A percentile compares a stretch with the other conserved stretches of the same genome.
These are phyloP conservation scores for Blastobotrys raffinosifermentans DNA, from an alignment of 1,139 yeast genomes.

Conservation along the genomic window DNA sequence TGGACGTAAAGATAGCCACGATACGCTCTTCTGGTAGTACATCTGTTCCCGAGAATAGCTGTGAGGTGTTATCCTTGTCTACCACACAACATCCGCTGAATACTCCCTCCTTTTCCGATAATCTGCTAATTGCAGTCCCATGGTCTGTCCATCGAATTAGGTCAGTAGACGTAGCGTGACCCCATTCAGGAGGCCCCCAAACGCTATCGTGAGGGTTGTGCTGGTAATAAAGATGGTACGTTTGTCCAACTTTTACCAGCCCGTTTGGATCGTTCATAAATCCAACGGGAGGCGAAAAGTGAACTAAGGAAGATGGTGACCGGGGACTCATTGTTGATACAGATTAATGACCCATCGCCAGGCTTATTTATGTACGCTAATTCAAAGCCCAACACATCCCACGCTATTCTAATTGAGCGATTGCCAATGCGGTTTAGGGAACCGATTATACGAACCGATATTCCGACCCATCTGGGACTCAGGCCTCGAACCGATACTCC, in stretches of 20 bases:
- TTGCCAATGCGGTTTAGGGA: no score
- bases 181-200: constrained; percentile 35
- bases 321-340: no score
- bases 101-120: constrained; percentile 27
- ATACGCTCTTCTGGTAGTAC: constrained; percentile 29
- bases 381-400: no score
- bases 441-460: no score
- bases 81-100: constrained; percentile 36
- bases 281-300: constrained; percentile 16
- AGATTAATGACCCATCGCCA: no score
- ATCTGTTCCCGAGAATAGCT: constrained; percentile 30
- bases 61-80: constrained; percentile 36
- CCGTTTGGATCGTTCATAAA: constrained; percentile 26
- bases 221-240: constrained; percentile 35
- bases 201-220: constrained; percentile 30
- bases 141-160: constrained; percentile 32
- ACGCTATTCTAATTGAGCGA: no score
- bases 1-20: constrained; percentile 36
- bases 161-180: constrained; percentile 35
- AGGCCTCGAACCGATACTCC: no score
- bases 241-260: constrained; percentile 14
- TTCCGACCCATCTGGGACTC: no score
- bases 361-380: no score
- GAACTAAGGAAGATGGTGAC: no score
- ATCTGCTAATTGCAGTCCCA: constrained; percentile 31